Conservation (phyloP, 1,284 basidiomycete species). For the Fomitopsis schrenkii region DNA sequence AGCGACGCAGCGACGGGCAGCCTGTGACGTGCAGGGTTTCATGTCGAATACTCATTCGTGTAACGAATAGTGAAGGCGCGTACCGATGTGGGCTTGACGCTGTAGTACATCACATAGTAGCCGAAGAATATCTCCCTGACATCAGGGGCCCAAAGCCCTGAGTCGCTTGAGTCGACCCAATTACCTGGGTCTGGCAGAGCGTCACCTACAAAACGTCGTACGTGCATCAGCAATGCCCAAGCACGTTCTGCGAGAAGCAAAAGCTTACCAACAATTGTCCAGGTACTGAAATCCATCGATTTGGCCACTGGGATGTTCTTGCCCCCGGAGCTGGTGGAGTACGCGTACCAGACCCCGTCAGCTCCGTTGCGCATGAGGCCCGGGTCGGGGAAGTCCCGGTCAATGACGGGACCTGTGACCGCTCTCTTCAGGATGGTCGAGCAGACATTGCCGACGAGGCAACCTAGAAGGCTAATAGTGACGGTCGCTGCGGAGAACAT, state of each 20-base stretch:
- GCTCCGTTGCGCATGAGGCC: slow-evolving; percentile 2
- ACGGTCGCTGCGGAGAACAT: background rate
- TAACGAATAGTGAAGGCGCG: too few relatives aligned
- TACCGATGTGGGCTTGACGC: background rate
- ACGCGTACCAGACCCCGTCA: slow-evolving; percentile 5
- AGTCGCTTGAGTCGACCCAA: background rate
- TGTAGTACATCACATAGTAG: slow-evolving; percentile 8
- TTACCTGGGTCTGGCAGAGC: background rate
- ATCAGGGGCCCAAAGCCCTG: slow-evolving; percentile 4
- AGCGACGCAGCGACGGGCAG: slow-evolving; percentile 18
- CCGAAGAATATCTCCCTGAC: slow-evolving; percentile 1
- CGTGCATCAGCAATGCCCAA: background rate
- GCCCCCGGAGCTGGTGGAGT: slow-evolving; percentile 3
- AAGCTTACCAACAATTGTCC: background rate
- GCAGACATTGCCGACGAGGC: background rate
- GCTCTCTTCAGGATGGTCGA: background rate
- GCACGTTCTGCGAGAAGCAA: background rate
- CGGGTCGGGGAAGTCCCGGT: slow-evolving; percentile 5
- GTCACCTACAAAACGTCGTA: background rate
- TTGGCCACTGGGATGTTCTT: slow-evolving; percentile 2
- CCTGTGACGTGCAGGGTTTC: slow-evolving; percentile 8
- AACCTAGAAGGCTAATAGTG: background rate
- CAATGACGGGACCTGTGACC: slow-evolving; percentile 2
- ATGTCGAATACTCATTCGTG: background rate
- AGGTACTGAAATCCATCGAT: slow-evolving; percentile 1